These are phyloP conservation scores for Fusarium austroafricanum DNA, from an alignment of 2,329 filamentous ascomycete genomes.

Conservation along the genomic window DNA sequence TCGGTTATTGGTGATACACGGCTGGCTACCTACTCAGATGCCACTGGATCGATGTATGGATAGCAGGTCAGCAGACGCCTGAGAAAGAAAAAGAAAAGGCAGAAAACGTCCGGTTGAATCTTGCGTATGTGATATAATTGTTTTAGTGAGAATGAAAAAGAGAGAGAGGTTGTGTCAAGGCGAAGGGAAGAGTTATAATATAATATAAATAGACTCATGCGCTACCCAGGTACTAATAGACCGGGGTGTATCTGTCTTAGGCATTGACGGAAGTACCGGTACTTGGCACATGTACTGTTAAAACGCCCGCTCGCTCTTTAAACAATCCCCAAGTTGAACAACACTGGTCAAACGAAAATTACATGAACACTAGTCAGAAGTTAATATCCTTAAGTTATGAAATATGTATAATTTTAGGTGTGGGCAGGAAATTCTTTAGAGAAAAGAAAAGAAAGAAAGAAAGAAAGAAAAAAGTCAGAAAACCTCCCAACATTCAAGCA, in stretches of 20 bases:
- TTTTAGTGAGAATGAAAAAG: not conserved
- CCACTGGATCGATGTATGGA: not conserved
- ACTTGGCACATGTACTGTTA: slow-evolving; percentile 24
- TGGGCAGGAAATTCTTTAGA: not conserved
- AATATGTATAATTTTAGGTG: not conserved
- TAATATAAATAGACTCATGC: slow-evolving; percentile 30
- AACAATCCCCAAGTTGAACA: not conserved
- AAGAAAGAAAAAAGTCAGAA: not conserved
- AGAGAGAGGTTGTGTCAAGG: not conserved
- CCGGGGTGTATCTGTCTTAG: not conserved
- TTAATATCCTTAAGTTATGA: not conserved
- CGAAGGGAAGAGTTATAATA: slow-evolving; percentile 1
- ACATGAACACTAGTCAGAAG: not conserved
- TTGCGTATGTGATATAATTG: not conserved
- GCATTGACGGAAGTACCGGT: slow-evolving; percentile 23
- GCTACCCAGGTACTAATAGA: not conserved
- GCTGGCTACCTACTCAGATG: not conserved
- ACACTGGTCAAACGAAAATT: not conserved
- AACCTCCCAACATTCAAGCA: not conserved
- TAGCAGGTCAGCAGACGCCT: not conserved
- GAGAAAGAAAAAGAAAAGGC: not conserved
- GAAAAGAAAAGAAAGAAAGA: not conserved
- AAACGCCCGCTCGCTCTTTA: not conserved
- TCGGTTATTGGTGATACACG: not conserved
- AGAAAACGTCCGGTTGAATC: not conserved